phyloP scores from a whole-genome alignment of 2,329 filamentous ascomycete genomes.

The Xylariaceae sp. region DNA sequence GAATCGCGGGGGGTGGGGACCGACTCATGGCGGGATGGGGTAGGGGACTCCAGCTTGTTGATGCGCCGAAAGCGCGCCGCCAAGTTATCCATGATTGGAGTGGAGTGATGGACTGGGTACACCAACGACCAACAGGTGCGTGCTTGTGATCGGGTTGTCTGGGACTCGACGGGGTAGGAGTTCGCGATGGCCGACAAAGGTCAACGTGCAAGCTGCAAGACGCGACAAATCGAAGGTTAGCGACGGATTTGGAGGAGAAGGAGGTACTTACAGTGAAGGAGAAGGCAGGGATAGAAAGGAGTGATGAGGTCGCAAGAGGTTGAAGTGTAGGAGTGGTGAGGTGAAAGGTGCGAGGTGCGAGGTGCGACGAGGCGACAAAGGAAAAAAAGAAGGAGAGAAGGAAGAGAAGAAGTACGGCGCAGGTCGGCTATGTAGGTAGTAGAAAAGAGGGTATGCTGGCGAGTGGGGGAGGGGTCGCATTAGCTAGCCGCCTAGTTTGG shows the following conservation, averaged over 20 bases:
- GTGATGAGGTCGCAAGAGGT: neutral
- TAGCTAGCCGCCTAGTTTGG: too few species aligned
- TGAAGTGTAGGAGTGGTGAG: neutral
- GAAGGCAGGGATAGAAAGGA: neutral
- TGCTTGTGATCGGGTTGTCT: neutral
- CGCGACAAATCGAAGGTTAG: neutral
- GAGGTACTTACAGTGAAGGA: neutral
- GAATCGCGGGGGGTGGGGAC: slow-evolving; percentile 8
- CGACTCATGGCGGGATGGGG: neutral
- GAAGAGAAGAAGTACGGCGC: neutral
- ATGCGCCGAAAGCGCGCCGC: slow-evolving; percentile 29
- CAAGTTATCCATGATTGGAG: slow-evolving; percentile 25
- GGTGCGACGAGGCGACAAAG: neutral
- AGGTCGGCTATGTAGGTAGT: neutral
- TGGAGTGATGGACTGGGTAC: neutral
- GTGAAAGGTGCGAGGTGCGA: neutral
- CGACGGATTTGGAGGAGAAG: too few species aligned
- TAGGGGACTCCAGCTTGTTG: slow-evolving; percentile 18
- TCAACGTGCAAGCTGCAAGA: neutral
- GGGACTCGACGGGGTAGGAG: neutral
- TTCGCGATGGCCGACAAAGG: neutral
- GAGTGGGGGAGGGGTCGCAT: neutral
- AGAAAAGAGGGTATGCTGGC: neutral
- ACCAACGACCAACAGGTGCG: neutral
- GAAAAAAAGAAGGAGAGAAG: neutral